These are phyloP conservation scores for Verbascum thapsus DNA, from an alignment of 257 asterid species.

Conservation along the genomic window DNA sequence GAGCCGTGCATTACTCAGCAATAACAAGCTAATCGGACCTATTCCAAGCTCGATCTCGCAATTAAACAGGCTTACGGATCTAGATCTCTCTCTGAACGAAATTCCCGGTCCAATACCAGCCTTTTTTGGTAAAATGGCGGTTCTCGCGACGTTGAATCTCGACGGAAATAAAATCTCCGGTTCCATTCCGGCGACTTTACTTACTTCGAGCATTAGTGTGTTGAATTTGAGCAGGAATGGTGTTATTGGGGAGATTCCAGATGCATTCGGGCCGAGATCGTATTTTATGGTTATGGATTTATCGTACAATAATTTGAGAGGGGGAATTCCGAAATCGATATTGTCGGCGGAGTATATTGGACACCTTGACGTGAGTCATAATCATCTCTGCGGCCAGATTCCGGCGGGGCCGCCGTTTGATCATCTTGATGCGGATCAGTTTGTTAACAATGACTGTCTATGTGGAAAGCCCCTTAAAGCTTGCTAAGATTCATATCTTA, in stretches of 20 bases:
- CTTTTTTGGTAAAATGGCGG: slow-evolving; percentile 76
- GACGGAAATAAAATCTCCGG: slow-evolving; percentile 76
- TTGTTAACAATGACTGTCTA: slow-evolving; percentile 71
- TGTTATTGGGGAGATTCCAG: slow-evolving; percentile 64
- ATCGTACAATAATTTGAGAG: slow-evolving; percentile 60
- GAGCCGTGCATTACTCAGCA: slow-evolving; percentile 76
- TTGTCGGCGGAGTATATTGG: slow-evolving; percentile 63
- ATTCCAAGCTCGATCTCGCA: slow-evolving; percentile 62
- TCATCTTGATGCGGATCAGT: slow-evolving; percentile 88
- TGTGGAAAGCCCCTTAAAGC: slow-evolving; percentile 88
- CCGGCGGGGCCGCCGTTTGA: slow-evolving; percentile 86
- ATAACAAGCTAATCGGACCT: slow-evolving; percentile 54
- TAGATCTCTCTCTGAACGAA: slow-evolving; percentile 73
- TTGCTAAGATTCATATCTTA: slow-evolving; percentile 35
- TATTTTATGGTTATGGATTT: slow-evolving; percentile 72
- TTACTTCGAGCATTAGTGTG: slow-evolving; percentile 49
- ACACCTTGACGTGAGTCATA: slow-evolving; percentile 85
- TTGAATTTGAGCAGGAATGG: slow-evolving; percentile 71
- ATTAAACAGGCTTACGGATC: slow-evolving; percentile 74
- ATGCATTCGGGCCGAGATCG: slow-evolving; percentile 62
- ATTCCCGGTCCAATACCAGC: slow-evolving; percentile 73
- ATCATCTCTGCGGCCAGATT: slow-evolving; percentile 86
- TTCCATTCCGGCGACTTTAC: slow-evolving; percentile 54
- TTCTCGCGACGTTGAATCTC: slow-evolving; percentile 77
- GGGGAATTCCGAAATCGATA: slow-evolving; percentile 64